Percentiles rank a stretch among this genome's conserved stretches.
These are phyloP conservation scores for Silybum marianum DNA, from an alignment of 129 eudicot species.

Conservation along the genomic window DNA sequence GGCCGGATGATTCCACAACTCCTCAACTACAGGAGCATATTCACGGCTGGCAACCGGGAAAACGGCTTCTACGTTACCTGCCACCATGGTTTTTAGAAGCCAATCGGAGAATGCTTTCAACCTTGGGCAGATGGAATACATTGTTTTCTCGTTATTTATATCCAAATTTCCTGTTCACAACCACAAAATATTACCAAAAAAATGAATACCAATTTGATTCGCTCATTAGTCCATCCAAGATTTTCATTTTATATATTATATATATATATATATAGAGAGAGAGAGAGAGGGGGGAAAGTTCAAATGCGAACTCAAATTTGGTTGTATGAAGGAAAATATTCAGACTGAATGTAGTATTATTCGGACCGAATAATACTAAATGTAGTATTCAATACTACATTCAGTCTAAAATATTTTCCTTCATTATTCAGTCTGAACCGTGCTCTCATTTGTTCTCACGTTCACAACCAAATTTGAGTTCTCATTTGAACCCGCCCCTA, in stretches of 20 bases:
- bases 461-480: too few relatives aligned
- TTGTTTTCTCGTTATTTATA: constrained; percentile 40
- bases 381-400: too few relatives aligned
- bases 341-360: too few relatives aligned
- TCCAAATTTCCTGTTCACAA: constrained; percentile 40
- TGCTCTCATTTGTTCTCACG: too few relatives aligned
- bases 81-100: constrained; percentile 92
- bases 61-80: constrained; percentile 83
- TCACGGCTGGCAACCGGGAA: constrained; percentile 97
- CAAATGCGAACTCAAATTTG: too few relatives aligned
- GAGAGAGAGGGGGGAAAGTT: too few relatives aligned
- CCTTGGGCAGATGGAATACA: constrained; percentile 70
- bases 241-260: not conserved
- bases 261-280: too few relatives aligned
- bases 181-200: constrained; percentile 1
- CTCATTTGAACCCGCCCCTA: too few relatives aligned
- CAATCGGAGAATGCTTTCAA: constrained; percentile 92
- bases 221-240: not conserved
- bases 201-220: not conserved
- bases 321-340: too few relatives aligned
- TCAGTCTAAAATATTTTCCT: too few relatives aligned
- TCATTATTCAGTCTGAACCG: too few relatives aligned
- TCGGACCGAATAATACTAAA: too few relatives aligned
- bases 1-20: constrained; percentile 80
- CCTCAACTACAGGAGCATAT: constrained; percentile 94